Conservation (phyloP, 495 filamentous ascomycete species). For the Xylaria grammica region DNA sequence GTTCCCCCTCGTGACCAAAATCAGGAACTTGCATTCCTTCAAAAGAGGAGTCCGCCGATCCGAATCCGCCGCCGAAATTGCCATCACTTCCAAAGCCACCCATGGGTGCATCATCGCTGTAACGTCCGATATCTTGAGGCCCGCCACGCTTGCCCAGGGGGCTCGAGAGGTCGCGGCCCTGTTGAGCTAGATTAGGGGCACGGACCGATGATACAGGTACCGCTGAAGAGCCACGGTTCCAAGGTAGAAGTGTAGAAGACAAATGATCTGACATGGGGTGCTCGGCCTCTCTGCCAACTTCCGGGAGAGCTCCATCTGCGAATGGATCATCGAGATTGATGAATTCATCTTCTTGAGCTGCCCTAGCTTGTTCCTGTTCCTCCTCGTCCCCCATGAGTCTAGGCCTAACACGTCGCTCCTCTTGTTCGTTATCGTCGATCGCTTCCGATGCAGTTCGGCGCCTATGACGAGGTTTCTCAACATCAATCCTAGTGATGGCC, state of each 20-base stretch:
- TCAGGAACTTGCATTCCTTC: constrained; percentile 9
- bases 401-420: constrained; percentile 35
- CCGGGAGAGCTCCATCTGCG: constrained; percentile 27
- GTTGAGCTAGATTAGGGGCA: constrained; percentile 38
- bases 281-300: constrained; percentile 45
- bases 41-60: constrained; percentile 29
- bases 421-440: constrained; percentile 27
- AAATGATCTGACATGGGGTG: constrained; percentile 46
- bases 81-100: constrained; percentile 20
- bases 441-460: constrained; percentile 33
- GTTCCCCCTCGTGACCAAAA: not conserved
- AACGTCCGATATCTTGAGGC: constrained; percentile 44
- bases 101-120: constrained; percentile 42
- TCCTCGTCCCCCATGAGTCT: constrained; percentile 26
- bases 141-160: constrained; percentile 42
- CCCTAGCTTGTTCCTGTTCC: constrained; percentile 27
- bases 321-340: constrained; percentile 30
- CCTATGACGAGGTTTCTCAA: constrained; percentile 24
- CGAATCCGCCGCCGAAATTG: constrained; percentile 39
- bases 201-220: constrained; percentile 48
- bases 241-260: constrained; percentile 44
- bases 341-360: constrained; percentile 26
- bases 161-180: constrained; percentile 45
- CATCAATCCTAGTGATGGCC: constrained; percentile 31
- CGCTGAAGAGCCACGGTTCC: constrained; percentile 50